Evolutionary conservation across 2,329 filamentous ascomycete species (phyloP).

Genomic region (Leptosphaerulina australis): DNA sequence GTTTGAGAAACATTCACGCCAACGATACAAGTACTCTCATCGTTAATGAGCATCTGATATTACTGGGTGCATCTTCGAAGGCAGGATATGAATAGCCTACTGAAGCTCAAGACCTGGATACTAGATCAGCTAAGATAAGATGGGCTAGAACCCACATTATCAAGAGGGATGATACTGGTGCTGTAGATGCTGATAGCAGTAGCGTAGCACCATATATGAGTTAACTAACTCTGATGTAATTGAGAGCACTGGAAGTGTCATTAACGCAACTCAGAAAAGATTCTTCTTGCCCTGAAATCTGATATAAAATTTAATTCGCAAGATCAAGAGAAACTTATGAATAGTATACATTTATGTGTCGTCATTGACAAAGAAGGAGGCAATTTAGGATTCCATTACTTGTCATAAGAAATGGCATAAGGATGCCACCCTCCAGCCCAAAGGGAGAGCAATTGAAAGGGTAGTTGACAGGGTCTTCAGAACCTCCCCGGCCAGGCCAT

Average conservation of each 20-base stretch:
- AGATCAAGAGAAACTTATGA: slow-evolving; percentile 4
- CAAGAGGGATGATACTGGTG: slow-evolving; percentile 37
- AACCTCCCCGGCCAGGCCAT: background rate
- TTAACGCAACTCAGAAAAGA: slow-evolving; percentile 38
- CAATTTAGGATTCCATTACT: slow-evolving; percentile 35
- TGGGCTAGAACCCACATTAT: slow-evolving; percentile 27
- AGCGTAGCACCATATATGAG: slow-evolving; percentile 31
- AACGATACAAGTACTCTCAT: slow-evolving; percentile 28
- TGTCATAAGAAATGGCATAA: slow-evolving; percentile 41
- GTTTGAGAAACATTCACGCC: slow-evolving; percentile 12
- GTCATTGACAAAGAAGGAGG: slow-evolving; percentile 38
- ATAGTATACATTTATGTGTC: slow-evolving; percentile 39
- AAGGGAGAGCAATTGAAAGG: slow-evolving; percentile 28
- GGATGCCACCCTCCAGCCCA: slow-evolving; percentile 34
- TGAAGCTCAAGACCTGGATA: slow-evolving; percentile 23
- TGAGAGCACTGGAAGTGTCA: slow-evolving; percentile 27
- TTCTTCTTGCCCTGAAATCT: slow-evolving; percentile 37
- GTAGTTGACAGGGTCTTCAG: slow-evolving; percentile 15
- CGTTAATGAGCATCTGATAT: slow-evolving; percentile 39
- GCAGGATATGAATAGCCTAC: slow-evolving; percentile 28
- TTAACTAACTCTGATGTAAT: slow-evolving; percentile 35
- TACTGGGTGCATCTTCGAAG: slow-evolving; percentile 29
- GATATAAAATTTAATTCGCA: slow-evolving; percentile 1
- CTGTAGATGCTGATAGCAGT: slow-evolving; percentile 35
- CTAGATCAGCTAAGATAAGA: slow-evolving; percentile 39